A percentile compares a stretch with the other conserved stretches of the same genome.
These are phyloP conservation scores for Aristolochia contorta DNA, from an alignment of 164 flowering plant genomes.

Conservation along the genomic window DNA sequence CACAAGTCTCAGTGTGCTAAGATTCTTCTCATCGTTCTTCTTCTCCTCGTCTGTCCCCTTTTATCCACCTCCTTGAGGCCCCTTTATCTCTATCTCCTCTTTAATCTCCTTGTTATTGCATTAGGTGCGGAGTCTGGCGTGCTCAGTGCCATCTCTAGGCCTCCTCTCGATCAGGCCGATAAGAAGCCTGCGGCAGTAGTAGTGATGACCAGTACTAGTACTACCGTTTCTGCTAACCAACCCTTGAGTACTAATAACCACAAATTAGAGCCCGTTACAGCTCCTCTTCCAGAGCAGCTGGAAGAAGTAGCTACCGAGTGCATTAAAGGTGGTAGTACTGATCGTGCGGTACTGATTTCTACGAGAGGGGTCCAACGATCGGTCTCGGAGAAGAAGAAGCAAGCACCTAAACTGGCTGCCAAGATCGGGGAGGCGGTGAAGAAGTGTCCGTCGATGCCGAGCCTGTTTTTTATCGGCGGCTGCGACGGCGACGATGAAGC, in stretches of 20 bases:
- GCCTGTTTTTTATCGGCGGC: constrained; percentile 48
- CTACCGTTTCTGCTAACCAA: not conserved
- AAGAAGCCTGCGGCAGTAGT: constrained; percentile 16
- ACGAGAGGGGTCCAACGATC: too few species aligned
- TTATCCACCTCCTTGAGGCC: constrained; percentile 45
- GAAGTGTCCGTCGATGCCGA: constrained; percentile 55
- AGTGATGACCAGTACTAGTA: too few species aligned
- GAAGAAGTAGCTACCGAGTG: too few species aligned
- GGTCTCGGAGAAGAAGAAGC: too few species aligned
- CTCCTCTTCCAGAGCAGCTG: too few species aligned
- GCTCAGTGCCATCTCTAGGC: constrained; percentile 27
- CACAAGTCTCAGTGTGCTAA: constrained; percentile 35
- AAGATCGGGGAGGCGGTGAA: constrained; percentile 24
- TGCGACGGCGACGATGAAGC: constrained; percentile 22
- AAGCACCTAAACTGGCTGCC: constrained; percentile 6
- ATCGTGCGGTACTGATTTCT: too few species aligned
- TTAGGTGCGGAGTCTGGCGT: constrained; percentile 67
- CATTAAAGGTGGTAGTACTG: too few species aligned
- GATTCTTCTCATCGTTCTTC: constrained; percentile 32
- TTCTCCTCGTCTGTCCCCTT: constrained; percentile 50
- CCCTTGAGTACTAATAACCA: not conserved
- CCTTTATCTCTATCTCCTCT: constrained; percentile 50
- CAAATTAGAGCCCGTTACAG: not conserved
- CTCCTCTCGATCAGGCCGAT: constrained; percentile 27
- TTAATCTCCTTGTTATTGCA: constrained; percentile 56